Base-by-base conservation (phyloP, 1,284 basidiomycete species). In the Heterobasidion annosum region DNA sequence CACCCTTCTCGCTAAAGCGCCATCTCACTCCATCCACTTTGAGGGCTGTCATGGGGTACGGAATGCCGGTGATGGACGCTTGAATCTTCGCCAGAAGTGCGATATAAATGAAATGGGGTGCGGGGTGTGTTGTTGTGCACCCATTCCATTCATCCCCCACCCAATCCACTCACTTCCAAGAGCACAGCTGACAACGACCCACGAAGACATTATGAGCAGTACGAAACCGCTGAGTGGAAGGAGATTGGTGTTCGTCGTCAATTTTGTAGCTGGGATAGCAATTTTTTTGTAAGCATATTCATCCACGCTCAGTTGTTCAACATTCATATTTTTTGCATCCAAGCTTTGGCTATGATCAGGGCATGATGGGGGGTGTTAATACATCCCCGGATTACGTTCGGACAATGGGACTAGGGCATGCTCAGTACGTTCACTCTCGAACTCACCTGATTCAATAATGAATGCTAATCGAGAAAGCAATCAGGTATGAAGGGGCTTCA, bases 351-450 rank as follows among this genome's bases (percentile, higher is more conserved):
- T 79, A 78, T 71, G 76, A 78, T 62, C 76, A 79, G 66, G 77
- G 77, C 50, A 75, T 78, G 71, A 79, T 80, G 77, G 76, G 76
- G 35, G 76, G 76, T 46, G 76, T 78, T 34, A 77, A 78, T 57
- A 72, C 72, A n/a, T 72, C 74, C 8, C 75, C 74, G 40, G 69
- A 76, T 56, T 76, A 76, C 60, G 75, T 72, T 58, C 64, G 64
- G 57, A 71, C 68, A 42, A 79, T 76, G 74, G 69, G 65, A 37
- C 58, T 72, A 13, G 74, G 72, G 15, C 70, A 64, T 53, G 71
- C 72, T 2, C 70, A 67, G 63, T 72, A 57, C 52, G 66, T 61
- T 3, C 35, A 25, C 45, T 13, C n/a, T 47, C 9, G 42, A 5
- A 35, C 44, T 35, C 43, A 9, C 15, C 19, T 8, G 10, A 34